These are phyloP conservation scores for Leucosporidium creatinivorum DNA, from an alignment of 768 basidiomycete genomes.

Conservation along the genomic window DNA sequence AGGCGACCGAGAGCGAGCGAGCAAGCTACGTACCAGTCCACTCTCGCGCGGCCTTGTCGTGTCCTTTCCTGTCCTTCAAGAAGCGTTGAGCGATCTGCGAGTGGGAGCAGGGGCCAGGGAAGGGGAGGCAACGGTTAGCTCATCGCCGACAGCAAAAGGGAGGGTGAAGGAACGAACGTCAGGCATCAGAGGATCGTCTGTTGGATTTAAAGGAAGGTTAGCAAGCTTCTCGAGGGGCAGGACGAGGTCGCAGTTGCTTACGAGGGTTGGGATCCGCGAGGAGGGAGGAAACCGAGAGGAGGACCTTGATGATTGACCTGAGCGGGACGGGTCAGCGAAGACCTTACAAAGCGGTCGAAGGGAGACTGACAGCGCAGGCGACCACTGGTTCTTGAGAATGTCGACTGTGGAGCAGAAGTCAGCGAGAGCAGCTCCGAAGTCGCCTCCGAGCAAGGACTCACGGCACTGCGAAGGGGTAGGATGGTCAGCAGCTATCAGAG, in stretches of 20 bases:
- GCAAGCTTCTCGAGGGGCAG: no score
- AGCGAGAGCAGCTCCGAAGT: background rate
- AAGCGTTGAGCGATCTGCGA: conserved; percentile 21
- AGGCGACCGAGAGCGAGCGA: background rate
- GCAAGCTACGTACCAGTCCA: conserved; percentile 19
- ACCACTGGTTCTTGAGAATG: conserved; percentile 31
- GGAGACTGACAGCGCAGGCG: conserved; percentile 14
- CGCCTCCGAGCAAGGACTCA: no score
- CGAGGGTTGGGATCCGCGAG: conserved; percentile 33
- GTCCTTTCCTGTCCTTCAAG: conserved; percentile 25
- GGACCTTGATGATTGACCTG: conserved; percentile 28
- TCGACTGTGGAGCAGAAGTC: conserved; percentile 7
- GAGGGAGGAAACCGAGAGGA: conserved; percentile 30
- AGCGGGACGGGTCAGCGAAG: background rate
- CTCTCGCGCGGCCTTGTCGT: conserved; percentile 26
- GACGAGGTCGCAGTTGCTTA: background rate
- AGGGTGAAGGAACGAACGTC: conserved; percentile 4
- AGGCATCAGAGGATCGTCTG: conserved; percentile 30
- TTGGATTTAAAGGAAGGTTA: background rate
- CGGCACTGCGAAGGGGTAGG: no score
- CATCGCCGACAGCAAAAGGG: no score
- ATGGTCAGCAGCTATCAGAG: no score
- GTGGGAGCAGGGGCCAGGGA: no score
- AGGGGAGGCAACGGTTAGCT: no score
- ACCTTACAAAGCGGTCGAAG: no score